Conservation (phyloP, 768 basidiomycete species). For the Mrakia blollopis region DNA sequence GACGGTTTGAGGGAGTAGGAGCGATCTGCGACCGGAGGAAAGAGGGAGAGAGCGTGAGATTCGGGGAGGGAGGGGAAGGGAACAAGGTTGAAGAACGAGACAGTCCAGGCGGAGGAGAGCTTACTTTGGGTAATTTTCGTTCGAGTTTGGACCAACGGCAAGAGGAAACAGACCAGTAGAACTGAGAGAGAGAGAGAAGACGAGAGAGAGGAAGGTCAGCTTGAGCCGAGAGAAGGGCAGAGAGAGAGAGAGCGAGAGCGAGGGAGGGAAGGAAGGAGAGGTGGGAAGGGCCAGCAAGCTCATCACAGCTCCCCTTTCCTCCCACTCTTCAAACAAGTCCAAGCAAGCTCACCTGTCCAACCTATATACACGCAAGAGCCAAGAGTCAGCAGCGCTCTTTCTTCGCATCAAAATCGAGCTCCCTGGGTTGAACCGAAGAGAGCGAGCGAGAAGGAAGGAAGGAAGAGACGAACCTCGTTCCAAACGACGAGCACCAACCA, state of each 20-base stretch:
- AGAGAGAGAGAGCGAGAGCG: too few species aligned
- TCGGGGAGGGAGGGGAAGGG: not conserved
- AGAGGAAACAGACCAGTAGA: constrained; percentile 26
- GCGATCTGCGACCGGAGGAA: not conserved
- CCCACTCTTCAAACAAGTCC: not conserved
- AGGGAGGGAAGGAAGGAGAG: not conserved
- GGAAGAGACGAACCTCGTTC: constrained; percentile 22
- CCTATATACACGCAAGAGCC: not conserved
- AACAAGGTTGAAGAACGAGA: not conserved
- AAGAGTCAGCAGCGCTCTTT: not conserved
- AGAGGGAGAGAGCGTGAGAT: not conserved
- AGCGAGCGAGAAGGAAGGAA: not conserved
- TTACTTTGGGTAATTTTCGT: not conserved
- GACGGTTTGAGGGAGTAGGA: not conserved
- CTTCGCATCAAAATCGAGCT: too few species aligned
- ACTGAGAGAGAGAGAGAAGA: constrained; percentile 4
- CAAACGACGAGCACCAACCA: constrained; percentile 31
- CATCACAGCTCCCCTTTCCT: not conserved
- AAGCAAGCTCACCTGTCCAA: constrained; percentile 26
- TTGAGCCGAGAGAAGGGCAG: not conserved
- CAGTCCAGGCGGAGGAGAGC: not conserved
- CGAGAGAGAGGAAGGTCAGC: not conserved
- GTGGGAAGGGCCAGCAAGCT: not conserved
- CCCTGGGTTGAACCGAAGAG: too few species aligned
- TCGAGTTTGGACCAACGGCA: constrained; percentile 32